A percentile compares a stretch with the other conserved stretches of the same genome.
These are phyloP conservation scores for Solanum ossicruentum DNA, from an alignment of 257 asterid genomes.

Conservation along the genomic window DNA sequence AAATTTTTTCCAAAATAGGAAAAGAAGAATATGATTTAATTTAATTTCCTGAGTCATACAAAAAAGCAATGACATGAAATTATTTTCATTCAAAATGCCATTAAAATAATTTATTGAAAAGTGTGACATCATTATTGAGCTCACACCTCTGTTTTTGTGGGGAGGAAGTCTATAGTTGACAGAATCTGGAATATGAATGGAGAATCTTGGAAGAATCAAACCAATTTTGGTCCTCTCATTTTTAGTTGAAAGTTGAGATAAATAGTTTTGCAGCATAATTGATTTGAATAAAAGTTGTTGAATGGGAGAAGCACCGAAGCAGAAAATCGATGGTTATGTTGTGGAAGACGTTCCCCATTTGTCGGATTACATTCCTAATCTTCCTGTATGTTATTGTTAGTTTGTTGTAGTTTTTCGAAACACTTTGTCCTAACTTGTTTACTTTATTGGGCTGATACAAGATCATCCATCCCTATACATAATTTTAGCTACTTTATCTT, in stretches of 20 bases:
- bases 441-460: no score
- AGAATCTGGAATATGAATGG: not conserved
- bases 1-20: no score
- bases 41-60: no score
- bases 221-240: no score
- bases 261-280: not conserved
- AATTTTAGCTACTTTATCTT: no score
- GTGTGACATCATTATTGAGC: not conserved
- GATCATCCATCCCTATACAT: no score
- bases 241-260: not conserved
- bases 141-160: not conserved
- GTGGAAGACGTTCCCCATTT: constrained; percentile 71
- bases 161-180: not conserved
- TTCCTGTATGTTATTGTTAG: constrained; percentile 17
- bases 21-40: no score
- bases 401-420: no score
- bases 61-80: no score
- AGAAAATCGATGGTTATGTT: constrained; percentile 35
- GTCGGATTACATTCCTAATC: constrained; percentile 45
- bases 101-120: no score
- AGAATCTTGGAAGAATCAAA: not conserved
- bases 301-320: not conserved
- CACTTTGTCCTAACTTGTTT: no score
- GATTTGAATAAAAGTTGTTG: not conserved
- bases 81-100: no score